Evolutionary conservation across 306 rosid genomes (phyloP).

Genomic region (Mimosa bimucronata): DNA sequence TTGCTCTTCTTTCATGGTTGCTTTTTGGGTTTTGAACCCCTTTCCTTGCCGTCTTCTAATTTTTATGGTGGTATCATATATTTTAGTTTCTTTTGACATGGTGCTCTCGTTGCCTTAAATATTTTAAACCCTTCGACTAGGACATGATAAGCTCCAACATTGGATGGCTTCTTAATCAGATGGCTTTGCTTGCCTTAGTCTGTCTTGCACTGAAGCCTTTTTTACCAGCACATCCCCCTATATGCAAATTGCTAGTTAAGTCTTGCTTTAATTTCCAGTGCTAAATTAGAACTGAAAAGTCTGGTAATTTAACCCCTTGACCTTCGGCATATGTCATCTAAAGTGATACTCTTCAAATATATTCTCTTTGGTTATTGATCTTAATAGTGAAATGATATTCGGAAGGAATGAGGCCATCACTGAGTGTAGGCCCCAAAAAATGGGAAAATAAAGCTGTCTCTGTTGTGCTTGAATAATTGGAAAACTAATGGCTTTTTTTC

Average conservation of each 20-base stretch:
- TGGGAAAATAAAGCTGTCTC: background rate
- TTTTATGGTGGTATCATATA: constrained; percentile 14
- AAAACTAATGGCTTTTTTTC: background rate
- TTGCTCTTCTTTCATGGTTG: constrained; percentile 21
- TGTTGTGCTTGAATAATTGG: constrained; percentile 19
- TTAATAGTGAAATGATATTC: background rate
- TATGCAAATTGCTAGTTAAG: constrained; percentile 10
- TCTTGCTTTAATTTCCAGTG: background rate
- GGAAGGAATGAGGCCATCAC: constrained; percentile 20
- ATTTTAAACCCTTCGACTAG: no score
- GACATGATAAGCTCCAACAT: background rate
- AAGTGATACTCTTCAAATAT: constrained; percentile 13
- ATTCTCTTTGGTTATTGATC: constrained; percentile 8
- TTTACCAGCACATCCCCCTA: constrained; percentile 1
- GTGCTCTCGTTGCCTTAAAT: no score
- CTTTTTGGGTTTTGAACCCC: constrained; percentile 17
- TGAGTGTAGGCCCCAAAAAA: background rate
- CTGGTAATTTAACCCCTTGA: constrained; percentile 16
- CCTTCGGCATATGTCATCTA: constrained; percentile 15
- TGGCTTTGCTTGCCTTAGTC: background rate
- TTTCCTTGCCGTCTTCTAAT: background rate
- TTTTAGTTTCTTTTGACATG: background rate
- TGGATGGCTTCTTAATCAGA: constrained; percentile 7
- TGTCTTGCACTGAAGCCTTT: constrained; percentile 26
- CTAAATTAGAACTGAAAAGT: constrained; percentile 15